These are phyloP conservation scores for Seiridium unicorne DNA, from an alignment of 2,329 filamentous ascomycete genomes.

Conservation along the genomic window DNA sequence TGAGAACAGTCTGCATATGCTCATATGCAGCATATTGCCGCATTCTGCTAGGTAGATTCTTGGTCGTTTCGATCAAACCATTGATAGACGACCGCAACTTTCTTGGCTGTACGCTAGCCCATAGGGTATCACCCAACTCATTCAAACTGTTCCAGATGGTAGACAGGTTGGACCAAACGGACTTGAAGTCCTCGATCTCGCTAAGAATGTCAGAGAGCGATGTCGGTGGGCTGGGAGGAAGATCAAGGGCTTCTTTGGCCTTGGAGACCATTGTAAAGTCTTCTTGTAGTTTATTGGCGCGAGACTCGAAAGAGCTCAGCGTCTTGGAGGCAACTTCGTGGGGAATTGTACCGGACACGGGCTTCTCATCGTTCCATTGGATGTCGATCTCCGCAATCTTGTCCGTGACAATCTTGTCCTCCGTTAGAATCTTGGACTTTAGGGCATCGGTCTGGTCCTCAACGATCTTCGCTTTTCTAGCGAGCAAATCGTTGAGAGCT, in stretches of 20 bases:
- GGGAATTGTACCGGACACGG: conserved; percentile 89
- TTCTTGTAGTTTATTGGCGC: conserved; percentile 79
- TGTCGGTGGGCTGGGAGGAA: conserved; percentile 77
- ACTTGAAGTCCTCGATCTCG: conserved; percentile 98
- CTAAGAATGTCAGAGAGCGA: conserved; percentile 85
- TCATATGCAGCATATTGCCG: conserved; percentile 99
- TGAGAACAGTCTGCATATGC: conserved; percentile 89
- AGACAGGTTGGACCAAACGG: conserved; percentile 92
- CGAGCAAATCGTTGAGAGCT: conserved; percentile 85
- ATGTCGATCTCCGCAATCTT: conserved; percentile 81
- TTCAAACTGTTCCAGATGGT: conserved; percentile 97
- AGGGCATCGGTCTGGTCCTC: conserved; percentile 95
- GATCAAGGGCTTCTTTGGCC: conserved; percentile 93
- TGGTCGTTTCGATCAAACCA: conserved; percentile 93
- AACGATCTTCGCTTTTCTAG: conserved; percentile 91
- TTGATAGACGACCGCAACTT: conserved; percentile 91
- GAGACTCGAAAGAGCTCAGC: conserved; percentile 76
- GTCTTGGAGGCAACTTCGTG: conserved; percentile 85
- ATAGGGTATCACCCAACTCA: conserved; percentile 86
- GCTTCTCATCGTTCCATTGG: conserved; percentile 96
- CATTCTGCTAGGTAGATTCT: conserved; percentile 99
- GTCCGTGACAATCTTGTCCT: conserved; percentile 87
- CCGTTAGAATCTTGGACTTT: conserved; percentile 88
- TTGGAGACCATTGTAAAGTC: conserved; percentile 93
- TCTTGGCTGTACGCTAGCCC: conserved; percentile 92